Evolutionary conservation across 306 rosid species (phyloP), one percentile per base, ranked within the genome.

Genomic region (Sicyos baderoa): DNA sequence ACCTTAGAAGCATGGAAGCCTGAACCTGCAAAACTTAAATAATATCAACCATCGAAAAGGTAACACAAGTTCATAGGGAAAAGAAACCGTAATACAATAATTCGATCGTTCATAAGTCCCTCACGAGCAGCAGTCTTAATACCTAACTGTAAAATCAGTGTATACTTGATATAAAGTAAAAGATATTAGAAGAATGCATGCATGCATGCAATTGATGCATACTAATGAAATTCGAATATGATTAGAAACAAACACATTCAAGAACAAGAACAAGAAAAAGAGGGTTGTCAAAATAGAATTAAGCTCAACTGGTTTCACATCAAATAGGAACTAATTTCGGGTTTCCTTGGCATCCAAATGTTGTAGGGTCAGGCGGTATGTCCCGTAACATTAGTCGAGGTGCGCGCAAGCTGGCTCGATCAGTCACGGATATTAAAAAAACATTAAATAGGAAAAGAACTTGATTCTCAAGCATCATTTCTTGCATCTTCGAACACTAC

Each of bases 1-100:
- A 53, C 19, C 58, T 53, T 53, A 53, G 58, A 72, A 61, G 82
- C 80, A 81, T 78, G 76, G 68, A 78, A 73, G 60, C 72, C 77
- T 71, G 62, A 71, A 76, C 69, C 82, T 62, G 77, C 80, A 80
- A 78, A 77, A 80, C 70, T 82, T 35, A 29, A 29, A 25, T 53
- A 18, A 53, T 18, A 18, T 19, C 25, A 7, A 53, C 22, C 8
- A 35, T 35, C 42, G 42, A 4, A 35, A 35, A 35, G 42, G 3
- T 2, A 2, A 4, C 6, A 15, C 19, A 53, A 53, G 58, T 17
- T 53, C 14, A 5, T 53, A 53, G 27, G 25, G 54, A n/a, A 17
- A 17, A 53, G 10, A 53, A 53, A 53, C 58, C 58, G 58, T 53
- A 53, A 53, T 53, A 18, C 21, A 5, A 53, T 53, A 53, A 53